Conservation (phyloP, 768 basidiomycete species). For the Leccinum uliginosum region DNA sequence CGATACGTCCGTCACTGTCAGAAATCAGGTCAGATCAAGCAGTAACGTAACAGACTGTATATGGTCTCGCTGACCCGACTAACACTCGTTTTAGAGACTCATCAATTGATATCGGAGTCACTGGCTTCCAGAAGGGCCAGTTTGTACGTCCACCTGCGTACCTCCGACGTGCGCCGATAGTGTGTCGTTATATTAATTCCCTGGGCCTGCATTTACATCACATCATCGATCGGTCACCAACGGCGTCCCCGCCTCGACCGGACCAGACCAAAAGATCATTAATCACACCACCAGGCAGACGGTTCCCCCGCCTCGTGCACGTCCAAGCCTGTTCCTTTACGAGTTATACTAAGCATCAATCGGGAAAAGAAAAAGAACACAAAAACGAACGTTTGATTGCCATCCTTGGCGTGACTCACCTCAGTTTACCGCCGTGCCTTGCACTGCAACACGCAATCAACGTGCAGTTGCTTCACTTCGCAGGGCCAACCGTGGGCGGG, state of each 20-base stretch:
- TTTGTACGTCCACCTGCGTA: not conserved
- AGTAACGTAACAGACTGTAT: not conserved
- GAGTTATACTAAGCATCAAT: not conserved
- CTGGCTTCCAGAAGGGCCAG: not conserved
- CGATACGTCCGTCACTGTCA: not conserved
- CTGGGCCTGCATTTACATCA: not conserved
- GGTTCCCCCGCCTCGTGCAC: not conserved
- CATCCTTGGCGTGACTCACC: not conserved
- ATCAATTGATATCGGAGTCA: not conserved
- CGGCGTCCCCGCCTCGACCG: not conserved
- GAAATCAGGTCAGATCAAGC: not conserved
- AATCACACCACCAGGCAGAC: not conserved
- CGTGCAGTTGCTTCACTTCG: not conserved
- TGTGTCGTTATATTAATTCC: not conserved
- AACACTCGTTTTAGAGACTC: not conserved
- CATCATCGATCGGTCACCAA: not conserved
- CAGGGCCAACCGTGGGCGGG: not conserved
- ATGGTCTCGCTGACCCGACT: not conserved
- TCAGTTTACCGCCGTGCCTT: not conserved
- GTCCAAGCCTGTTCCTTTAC: not conserved
- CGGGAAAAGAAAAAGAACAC: not conserved
- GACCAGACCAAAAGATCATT: not conserved
- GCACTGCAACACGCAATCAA: not conserved
- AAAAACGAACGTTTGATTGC: not conserved
- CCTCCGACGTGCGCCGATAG: slow-evolving; percentile 1